Base-by-base conservation (phyloP, 1,284 basidiomycete genomes). In the Inonotus hispidus region DNA sequence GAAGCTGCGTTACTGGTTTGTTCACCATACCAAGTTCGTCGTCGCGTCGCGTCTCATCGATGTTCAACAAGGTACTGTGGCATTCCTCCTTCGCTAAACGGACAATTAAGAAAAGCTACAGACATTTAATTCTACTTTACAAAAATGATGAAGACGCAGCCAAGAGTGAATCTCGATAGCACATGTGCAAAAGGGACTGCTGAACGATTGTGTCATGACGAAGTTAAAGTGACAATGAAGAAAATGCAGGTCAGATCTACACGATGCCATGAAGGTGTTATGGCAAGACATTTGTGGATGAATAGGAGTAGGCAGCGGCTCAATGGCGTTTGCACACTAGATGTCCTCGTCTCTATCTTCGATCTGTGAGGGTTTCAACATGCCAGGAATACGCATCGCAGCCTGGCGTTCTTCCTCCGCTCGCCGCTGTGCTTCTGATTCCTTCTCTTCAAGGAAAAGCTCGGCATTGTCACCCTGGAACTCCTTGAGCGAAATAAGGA, bases 361-460 rank as follows among this genome's bases (percentile, higher is more conserved):
- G 71, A 97, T 73, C 75, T 95, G 92, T 67, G 89, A 90, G 35
- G 96, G 96, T 76, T 98, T 98, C 72, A 98, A 82, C 92, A 99
- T 93, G 59, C 97, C 97, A n/a, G 96, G 97, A 65, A 99, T 94
- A 66, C 92, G 85, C 80, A 93, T 91, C 19, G 95, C 95, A 37
- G 87, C 83, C 76, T 94, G 85, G 59, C 90, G 87, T 75, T 98
- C 95, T 63, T 87, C 88, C 64, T 88, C 85, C 0, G 85, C 80
- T 74, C 84, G 83, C 65, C 74, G 71, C 67, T 85, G 76, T 60
- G 81, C 79, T 73, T 97, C 95, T 3, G 86, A 85, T 73, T 99
- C 96, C 76, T 95, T 97, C 75, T 99, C 97, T 70, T 98, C 97
- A 62, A 93, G 78, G 77, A 83, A 98, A 43, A 98, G 80, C 67